Conservation (phyloP, 768 basidiomycete species). For the Amanita rubescens region DNA sequence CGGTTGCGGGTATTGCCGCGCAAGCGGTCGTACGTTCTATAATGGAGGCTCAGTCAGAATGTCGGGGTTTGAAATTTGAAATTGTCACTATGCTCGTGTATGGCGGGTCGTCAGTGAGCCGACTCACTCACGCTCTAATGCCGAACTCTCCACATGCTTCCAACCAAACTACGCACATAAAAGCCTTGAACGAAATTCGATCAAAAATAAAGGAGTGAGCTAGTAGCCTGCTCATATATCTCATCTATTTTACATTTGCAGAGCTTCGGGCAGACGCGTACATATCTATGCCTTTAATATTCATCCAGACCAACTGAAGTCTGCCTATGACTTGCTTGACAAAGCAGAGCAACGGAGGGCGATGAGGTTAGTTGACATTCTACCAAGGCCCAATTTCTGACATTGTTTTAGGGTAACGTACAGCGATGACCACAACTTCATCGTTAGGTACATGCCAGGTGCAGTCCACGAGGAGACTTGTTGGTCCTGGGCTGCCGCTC, state of each 20-base stretch:
- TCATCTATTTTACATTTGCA: background rate
- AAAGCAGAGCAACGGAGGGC: background rate
- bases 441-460: slow-evolving; percentile 13
- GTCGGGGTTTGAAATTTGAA: no score
- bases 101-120: no score
- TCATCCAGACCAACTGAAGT: slow-evolving; percentile 1
- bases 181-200: background rate
- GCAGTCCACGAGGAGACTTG: slow-evolving; percentile 6
- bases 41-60: no score
- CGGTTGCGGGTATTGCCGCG: no score
- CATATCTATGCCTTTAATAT: background rate
- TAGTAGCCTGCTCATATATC: background rate
- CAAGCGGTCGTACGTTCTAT: no score
- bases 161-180: background rate
- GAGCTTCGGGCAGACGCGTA: background rate
- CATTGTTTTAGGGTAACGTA: slow-evolving; percentile 11
- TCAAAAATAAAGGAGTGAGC: background rate
- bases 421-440: slow-evolving; percentile 9
- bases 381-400: slow-evolving; percentile 10
- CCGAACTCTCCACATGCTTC: background rate
- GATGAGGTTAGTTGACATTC: slow-evolving; percentile 6
- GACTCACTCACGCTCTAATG: no score
- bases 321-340: slow-evolving; percentile 5
- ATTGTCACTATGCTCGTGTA: no score
- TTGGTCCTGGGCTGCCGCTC: slow-evolving; percentile 1